Evolutionary conservation across 2,329 filamentous ascomycete species (phyloP).

Genomic region (Chalaropsis thielavioides): DNA sequence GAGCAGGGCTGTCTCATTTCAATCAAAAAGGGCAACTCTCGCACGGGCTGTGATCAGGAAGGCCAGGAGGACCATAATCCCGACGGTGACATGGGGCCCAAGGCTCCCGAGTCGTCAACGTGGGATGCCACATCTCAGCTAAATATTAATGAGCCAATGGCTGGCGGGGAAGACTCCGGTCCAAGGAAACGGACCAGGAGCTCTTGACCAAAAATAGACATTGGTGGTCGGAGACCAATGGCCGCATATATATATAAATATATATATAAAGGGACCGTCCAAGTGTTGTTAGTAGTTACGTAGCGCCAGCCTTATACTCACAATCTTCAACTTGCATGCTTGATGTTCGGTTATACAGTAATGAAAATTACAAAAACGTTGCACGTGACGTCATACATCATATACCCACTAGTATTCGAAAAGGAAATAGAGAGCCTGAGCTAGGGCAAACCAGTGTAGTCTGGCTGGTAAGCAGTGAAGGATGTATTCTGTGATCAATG

Average conservation of each 20-base stretch:
- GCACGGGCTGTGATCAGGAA: constrained; percentile 33
- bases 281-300: background rate
- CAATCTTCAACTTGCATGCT: background rate
- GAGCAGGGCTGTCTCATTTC: constrained; percentile 72
- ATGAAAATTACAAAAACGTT: background rate
- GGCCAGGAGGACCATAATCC: constrained; percentile 26
- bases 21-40: constrained; percentile 71
- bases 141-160: background rate
- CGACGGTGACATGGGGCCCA: background rate
- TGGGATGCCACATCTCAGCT: background rate
- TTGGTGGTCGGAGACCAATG: no score
- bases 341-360: background rate
- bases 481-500: background rate
- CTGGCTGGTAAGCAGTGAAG: background rate
- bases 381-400: background rate
- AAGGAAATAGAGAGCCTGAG: background rate
- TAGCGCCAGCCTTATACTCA: background rate
- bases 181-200: background rate
- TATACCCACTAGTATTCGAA: no score
- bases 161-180: background rate
- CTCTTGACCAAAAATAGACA: background rate
- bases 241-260: no score
- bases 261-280: background rate
- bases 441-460: background rate
- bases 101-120: background rate